Percentiles rank a stretch among this genome's conserved stretches.
phyloP scores from a whole-genome alignment of 202 grass and related monocot genomes.

The Thinopyrum obtusiflorum region DNA sequence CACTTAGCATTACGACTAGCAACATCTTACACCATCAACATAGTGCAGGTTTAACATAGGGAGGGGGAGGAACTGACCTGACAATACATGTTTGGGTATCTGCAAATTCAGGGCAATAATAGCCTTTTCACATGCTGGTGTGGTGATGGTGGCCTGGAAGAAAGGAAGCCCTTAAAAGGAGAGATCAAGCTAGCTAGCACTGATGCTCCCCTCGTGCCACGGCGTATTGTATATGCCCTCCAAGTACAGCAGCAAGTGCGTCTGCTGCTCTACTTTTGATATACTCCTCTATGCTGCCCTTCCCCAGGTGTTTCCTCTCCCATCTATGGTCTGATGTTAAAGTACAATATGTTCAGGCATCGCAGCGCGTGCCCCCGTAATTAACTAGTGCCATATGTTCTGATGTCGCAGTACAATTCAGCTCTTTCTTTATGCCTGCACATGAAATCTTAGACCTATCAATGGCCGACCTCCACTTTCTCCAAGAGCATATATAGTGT shows the following conservation, averaged over 20 bases:
- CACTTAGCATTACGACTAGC: neutral
- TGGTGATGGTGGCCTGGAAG: neutral
- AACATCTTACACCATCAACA: neutral
- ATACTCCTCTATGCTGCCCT: neutral
- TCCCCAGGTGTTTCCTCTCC: neutral
- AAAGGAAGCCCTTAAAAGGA: slow-evolving; percentile 17
- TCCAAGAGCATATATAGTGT: neutral
- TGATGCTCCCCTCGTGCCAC: slow-evolving; percentile 24
- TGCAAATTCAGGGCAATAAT: neutral
- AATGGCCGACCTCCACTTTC: neutral
- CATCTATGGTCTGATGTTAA: slow-evolving; percentile 10
- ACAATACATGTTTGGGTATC: neutral
- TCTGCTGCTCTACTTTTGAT: slow-evolving; percentile 24
- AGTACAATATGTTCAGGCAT: slow-evolving; percentile 21
- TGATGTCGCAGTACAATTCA: slow-evolving; percentile 14
- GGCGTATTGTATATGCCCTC: slow-evolving; percentile 2
- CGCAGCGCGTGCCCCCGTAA: neutral
- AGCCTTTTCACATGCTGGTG: neutral
- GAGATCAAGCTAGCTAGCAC: neutral
- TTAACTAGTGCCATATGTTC: slow-evolving; percentile 7
- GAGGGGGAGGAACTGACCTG: neutral
- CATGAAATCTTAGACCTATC: slow-evolving; percentile 24
- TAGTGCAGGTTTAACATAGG: neutral
- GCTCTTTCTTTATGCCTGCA: slow-evolving; percentile 1
- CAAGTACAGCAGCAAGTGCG: slow-evolving; percentile 29